Evolutionary conservation across 208 protist species (phyloP).

Genomic region (Jaenimonas drosophilae): DNA sequence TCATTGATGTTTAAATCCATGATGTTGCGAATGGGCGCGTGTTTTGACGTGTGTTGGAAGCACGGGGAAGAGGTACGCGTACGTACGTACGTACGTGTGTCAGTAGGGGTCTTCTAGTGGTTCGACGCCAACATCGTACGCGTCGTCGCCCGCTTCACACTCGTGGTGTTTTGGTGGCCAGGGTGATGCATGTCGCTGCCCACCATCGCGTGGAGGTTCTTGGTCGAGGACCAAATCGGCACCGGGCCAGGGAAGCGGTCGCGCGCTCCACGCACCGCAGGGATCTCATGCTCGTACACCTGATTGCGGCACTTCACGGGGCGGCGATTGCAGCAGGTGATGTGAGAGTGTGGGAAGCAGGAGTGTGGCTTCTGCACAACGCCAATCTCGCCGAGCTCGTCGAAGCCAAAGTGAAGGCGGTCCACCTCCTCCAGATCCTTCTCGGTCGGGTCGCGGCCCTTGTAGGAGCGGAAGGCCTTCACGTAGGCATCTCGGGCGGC

Average conservation of each 20-base stretch:
- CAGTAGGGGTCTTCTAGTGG: too few relatives aligned
- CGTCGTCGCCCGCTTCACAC: constrained; percentile 9
- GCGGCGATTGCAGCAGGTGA: constrained; percentile 45
- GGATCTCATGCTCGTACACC: constrained; percentile 44
- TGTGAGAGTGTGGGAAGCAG: constrained; percentile 68
- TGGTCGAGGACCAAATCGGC: constrained; percentile 71
- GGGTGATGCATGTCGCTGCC: constrained; percentile 48
- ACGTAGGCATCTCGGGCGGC: constrained; percentile 57
- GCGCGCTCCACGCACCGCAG: constrained; percentile 49
- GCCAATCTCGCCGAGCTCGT: constrained; percentile 60
- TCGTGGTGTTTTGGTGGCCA: constrained; percentile 39
- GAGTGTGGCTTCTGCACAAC: constrained; percentile 76
- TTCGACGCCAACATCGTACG: constrained; percentile 6
- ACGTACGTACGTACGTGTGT: too few relatives aligned
- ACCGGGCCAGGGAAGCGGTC: constrained; percentile 74
- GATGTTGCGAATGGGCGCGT: too few relatives aligned
- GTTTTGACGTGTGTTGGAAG: too few relatives aligned
- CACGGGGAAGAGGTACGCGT: too few relatives aligned
- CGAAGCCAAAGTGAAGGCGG: constrained; percentile 56
- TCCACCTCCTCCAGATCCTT: constrained; percentile 70
- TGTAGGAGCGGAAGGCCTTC: constrained; percentile 62
- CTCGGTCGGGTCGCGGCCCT: constrained; percentile 42
- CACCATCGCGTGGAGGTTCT: constrained; percentile 57
- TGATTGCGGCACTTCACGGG: constrained; percentile 40
- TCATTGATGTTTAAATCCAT: too few relatives aligned